phyloP scores from a whole-genome alignment of 2,329 filamentous ascomycete species.

The Aspergillus sp. region DNA sequence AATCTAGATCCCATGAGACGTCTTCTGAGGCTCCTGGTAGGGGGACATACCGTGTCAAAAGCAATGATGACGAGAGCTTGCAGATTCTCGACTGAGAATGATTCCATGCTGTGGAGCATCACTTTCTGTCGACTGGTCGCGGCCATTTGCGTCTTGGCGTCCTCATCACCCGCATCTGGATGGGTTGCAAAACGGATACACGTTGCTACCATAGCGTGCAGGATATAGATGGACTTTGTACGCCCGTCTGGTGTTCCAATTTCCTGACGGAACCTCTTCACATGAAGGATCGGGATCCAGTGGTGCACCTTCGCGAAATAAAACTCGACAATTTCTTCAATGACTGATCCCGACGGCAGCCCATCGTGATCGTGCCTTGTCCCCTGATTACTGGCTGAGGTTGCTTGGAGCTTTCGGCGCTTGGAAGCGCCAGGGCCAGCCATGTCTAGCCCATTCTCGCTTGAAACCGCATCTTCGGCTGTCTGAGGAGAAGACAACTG shows the following conservation, averaged over 20 bases:
- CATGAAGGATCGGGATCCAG: constrained; percentile 36
- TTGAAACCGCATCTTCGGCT: no score
- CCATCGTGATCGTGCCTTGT: neutral
- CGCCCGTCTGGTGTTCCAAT: constrained; percentile 16
- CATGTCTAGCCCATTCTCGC: no score
- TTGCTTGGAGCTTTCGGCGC: neutral
- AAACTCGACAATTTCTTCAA: constrained; percentile 27
- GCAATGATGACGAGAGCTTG: constrained; percentile 37
- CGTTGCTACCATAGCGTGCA: constrained; percentile 20
- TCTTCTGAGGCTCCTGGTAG: neutral
- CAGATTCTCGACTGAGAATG: constrained; percentile 33
- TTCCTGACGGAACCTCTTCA: constrained; percentile 26
- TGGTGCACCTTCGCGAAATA: constrained; percentile 32
- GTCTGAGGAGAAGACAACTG: neutral
- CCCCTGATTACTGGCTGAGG: neutral
- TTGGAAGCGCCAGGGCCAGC: neutral
- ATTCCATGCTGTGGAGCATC: constrained; percentile 33
- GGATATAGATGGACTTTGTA: constrained; percentile 22
- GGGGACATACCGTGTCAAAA: constrained; percentile 28
- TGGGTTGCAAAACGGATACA: constrained; percentile 23
- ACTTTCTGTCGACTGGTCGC: constrained; percentile 20
- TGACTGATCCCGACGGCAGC: constrained; percentile 13
- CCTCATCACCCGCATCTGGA: constrained; percentile 12
- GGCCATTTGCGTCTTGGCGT: constrained; percentile 10
- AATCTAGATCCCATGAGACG: constrained; percentile 19